These are phyloP conservation scores for Xylariaceae sp. DNA, from an alignment of 2,329 filamentous ascomycete genomes.

Conservation along the genomic window DNA sequence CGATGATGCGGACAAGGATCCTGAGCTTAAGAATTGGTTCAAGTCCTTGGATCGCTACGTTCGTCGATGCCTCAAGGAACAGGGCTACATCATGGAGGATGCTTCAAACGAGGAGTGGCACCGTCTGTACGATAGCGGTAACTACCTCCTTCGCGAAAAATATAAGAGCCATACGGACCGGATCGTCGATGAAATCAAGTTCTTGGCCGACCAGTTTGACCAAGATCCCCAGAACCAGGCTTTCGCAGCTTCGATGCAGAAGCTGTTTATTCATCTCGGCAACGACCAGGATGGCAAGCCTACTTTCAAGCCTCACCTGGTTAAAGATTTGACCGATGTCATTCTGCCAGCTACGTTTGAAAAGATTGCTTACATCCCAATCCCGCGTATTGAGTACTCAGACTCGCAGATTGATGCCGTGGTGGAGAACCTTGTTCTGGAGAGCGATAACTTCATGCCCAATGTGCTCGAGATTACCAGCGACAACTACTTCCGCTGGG, in stretches of 20 bases:
- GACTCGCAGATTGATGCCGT: constrained; percentile 84
- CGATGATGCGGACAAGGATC: constrained; percentile 80
- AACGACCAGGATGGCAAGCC: constrained; percentile 83
- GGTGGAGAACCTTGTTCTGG: constrained; percentile 91
- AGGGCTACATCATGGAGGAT: constrained; percentile 89
- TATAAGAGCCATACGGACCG: constrained; percentile 86
- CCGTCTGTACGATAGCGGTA: constrained; percentile 79
- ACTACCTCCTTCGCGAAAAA: constrained; percentile 83
- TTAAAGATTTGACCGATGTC: constrained; percentile 86
- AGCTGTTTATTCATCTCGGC: constrained; percentile 86
- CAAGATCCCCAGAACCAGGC: constrained; percentile 82
- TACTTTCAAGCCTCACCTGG: constrained; percentile 86
- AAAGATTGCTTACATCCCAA: constrained; percentile 84
- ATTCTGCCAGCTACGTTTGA: constrained; percentile 84
- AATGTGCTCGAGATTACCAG: constrained; percentile 86
- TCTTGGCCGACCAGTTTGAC: constrained; percentile 86
- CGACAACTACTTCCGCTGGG: constrained; percentile 95
- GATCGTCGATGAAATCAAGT: constrained; percentile 87
- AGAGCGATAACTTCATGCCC: constrained; percentile 95
- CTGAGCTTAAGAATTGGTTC: constrained; percentile 90
- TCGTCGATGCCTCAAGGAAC: constrained; percentile 80
- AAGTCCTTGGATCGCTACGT: constrained; percentile 75
- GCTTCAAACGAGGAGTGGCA: constrained; percentile 81
- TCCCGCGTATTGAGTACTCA: constrained; percentile 91
- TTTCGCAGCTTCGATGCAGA: constrained; percentile 75